Evolutionary conservation across 2,329 filamentous ascomycete species (phyloP), one percentile per base, ranked within the genome.

Genomic region (Aspergillus intermedius): DNA sequence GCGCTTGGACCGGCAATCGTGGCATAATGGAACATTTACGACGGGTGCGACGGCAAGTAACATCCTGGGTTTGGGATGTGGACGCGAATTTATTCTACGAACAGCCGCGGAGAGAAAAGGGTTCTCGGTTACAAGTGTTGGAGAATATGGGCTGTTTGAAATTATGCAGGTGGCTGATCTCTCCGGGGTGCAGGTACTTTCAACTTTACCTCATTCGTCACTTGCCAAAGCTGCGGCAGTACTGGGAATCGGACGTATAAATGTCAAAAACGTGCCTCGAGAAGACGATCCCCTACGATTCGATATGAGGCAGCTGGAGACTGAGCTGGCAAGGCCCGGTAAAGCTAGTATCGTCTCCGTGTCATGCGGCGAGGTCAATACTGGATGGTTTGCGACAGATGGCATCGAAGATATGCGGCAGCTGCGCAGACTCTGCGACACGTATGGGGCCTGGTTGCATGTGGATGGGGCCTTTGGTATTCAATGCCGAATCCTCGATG

Each of bases 291-390:
- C 83, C 0, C 88, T 91, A 74, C 77, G 75, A 41, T 77, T 95
- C 54, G 82, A 95, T 58, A 60, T 95, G 5, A 73, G 75, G 2
- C 73, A 73, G 3, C 72, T 95, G 2, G 82, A 88, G 65, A 66
- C 66, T 42, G 77, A 81, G 49, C 71, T 94, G 13, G 59, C 71
- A 46, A 62, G 62, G 56, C 49, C 68, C 1, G 77, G 77, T 2
- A 76, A 79, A 10, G 86, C 79, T n/a, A 86, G 78, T 44, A 88
- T 96, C 52, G 81, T 96, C 34, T 82, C 79, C 4, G 71, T 95
- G n/a, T 91, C 88, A 39, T 87, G 85, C 5, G 88, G 88, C 1
- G 91, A 97, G 69, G 88, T 96, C 23, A 96, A 97, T 59, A 94
- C 90, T 0, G 90, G 91, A 0, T 76, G 83, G 4, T 96, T 90